Conservation (phyloP, 176 grass and related monocot genomes). For the Hyparrhenia diplandra region DNA sequence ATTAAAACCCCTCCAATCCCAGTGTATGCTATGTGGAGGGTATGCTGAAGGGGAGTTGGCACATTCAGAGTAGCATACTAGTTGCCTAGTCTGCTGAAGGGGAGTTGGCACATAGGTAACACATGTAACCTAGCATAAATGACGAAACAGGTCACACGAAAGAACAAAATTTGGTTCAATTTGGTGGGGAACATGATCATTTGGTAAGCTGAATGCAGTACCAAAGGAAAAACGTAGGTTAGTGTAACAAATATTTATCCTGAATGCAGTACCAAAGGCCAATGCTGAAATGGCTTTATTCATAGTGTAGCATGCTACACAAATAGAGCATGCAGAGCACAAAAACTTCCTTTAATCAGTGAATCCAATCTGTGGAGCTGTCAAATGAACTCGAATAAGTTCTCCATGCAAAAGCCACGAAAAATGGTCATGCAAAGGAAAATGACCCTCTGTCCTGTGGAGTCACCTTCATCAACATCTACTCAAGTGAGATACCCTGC, state of each 20-base stretch:
- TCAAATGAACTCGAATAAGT: not conserved
- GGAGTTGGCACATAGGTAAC: not conserved
- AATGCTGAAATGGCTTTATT: constrained; percentile 31
- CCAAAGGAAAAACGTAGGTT: too few species aligned
- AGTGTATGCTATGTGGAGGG: too few species aligned
- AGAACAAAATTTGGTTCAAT: not conserved
- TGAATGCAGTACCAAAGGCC: not conserved
- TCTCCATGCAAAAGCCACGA: not conserved
- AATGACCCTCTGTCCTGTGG: not conserved
- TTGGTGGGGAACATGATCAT: not conserved
- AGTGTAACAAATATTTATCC: not conserved
- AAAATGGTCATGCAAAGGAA: not conserved
- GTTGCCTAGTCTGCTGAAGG: too few species aligned
- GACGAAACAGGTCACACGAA: not conserved
- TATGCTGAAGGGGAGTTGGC: too few species aligned
- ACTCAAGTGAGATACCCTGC: constrained; percentile 62
- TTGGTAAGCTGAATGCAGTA: not conserved
- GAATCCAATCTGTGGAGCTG: not conserved
- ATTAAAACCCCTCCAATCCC: too few species aligned
- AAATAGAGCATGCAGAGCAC: not conserved
- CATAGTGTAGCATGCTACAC: not conserved
- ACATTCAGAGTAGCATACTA: too few species aligned
- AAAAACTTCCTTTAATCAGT: not conserved
- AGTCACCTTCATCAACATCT: constrained; percentile 1
- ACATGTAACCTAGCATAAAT: not conserved